Evolutionary conservation across 73 alveolate genomes (phyloP), one percentile per base, ranked within the genome.

Genomic region (Effrenium voratum): DNA sequence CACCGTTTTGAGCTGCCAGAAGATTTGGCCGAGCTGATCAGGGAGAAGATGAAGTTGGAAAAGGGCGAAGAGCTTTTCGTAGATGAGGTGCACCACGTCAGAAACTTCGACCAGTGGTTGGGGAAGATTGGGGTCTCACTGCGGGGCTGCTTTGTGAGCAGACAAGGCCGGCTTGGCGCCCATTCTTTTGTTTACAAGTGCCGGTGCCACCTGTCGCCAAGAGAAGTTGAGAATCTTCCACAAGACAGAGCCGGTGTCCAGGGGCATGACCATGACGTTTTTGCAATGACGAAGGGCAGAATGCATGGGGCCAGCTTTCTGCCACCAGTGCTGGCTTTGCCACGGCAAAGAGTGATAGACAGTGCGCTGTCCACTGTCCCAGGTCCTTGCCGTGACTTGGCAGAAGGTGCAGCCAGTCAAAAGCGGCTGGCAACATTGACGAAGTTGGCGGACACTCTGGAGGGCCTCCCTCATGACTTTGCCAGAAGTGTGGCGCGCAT

Each of bases 31-130:
- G 70, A 44, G 12, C 41, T 13, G 3, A 30, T 80, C 72, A 5
- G 28, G 28, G 47, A 32, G 6, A 38, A 73, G 50, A 34, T 73
- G 84, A 22, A 28, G 28, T 45, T 44, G 40, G 22, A 24, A n/a
- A 80, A 47, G 46, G 26, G 45, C 1, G 91, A 80, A 38, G 91
- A 80, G 46, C 91, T 80, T 36, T 80, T 80, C 24, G 91, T 80
- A 4, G 72, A 80, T 2, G 32, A 36, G 10, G 91, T 80, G 41
- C 26, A 46, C 91, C 91, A 80, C 44, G 70, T 80, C 44, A 5
- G 91, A 5, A 70, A 80, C 46, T 80, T 80, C 45, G 91, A 47
- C 26, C 45, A 3, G 5, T 80, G 91, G 91, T 19, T 80, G 66
- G 44, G 44, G 6, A 46, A 46, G 5, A 30, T 80, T 30, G 91